Base-by-base conservation (phyloP, 805 yeast species). In the Lachancea lanzarotensis region DNA sequence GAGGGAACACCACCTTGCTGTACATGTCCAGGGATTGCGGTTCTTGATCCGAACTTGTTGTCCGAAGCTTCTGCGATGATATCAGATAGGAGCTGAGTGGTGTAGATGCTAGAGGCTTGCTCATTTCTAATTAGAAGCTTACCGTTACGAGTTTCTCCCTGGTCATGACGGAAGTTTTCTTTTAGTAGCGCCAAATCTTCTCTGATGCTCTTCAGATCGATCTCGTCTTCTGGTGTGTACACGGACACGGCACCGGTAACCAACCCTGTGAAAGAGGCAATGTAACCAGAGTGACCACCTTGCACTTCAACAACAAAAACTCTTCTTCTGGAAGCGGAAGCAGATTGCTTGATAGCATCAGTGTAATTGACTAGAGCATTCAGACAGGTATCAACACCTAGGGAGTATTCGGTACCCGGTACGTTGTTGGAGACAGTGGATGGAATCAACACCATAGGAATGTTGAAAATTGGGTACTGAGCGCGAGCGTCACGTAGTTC, bases 1-100 rank as follows among this genome's bases (percentile, higher is more conserved):
- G 96, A 82, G 41, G 98, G 98, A 43, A 80, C 77, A 48, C 90
- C 93, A 63, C 98, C 98, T 69, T 93, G 98, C 73, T 93, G 98
- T 47, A 91, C 93, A 62, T 91, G 98, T 26, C 98, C 98, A 22
- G 98, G 98, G 48, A 90, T 79, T 13, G 98, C 98, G 3, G 96
- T 89, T 64, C 95, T 82, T 15, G 93, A 84, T 57, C 90, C 97
- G 62, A 86, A 93, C 52, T 73, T 74, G 39, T 84, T 86, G 32
- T 75, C 66, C 30, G 89, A 81, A 57, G 87, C 90, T 59, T 84
- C 84, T 49, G 81, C 79, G 56, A 91, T 82, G 46, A 93, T 86
- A 49, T 85, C 81, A 13, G 96, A 88, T 56, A 93, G 74, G 47
- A 86, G 72, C 52, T 85, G 81, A 7, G 97, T 84, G 15, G 89